These are phyloP conservation scores for Penicillium ucsense DNA, from an alignment of 495 filamentous ascomycete species.

Conservation along the genomic window DNA sequence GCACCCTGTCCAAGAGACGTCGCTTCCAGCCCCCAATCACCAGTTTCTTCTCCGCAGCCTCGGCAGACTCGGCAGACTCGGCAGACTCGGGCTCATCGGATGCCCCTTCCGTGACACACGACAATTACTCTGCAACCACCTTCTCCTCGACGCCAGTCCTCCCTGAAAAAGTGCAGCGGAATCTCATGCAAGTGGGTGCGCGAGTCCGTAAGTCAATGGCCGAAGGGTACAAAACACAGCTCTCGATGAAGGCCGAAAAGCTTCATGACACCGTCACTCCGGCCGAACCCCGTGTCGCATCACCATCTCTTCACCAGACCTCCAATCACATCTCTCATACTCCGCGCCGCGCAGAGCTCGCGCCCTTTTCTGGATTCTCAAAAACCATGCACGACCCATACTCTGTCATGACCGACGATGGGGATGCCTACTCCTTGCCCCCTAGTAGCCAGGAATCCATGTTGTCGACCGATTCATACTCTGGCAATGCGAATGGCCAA, in stretches of 20 bases:
- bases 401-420: slow-evolving; percentile 22
- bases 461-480: slow-evolving; percentile 9
- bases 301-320: slow-evolving; percentile 10
- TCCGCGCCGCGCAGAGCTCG: slow-evolving; percentile 40
- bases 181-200: slow-evolving; percentile 83
- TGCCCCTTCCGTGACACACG: slow-evolving; percentile 22
- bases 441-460: slow-evolving; percentile 38
- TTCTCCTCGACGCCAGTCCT: slow-evolving; percentile 39
- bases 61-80: slow-evolving; percentile 9
- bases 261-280: slow-evolving; percentile 12
- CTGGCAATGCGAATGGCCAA: slow-evolving; percentile 6
- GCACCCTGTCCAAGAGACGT: slow-evolving; percentile 28
- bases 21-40: slow-evolving; percentile 42
- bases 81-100: slow-evolving; percentile 7
- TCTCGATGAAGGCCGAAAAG: slow-evolving; percentile 19
- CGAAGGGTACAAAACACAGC: slow-evolving; percentile 77
- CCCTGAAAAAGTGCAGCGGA: slow-evolving; percentile 57
- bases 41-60: slow-evolving; percentile 24
- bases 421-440: slow-evolving; percentile 33
- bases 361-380: slow-evolving; percentile 68
- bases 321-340: too few relatives aligned
- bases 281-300: slow-evolving; percentile 6
- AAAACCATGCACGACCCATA: slow-evolving; percentile 31
- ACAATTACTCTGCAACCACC: slow-evolving; percentile 34
- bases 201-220: slow-evolving; percentile 83